Base-by-base conservation (phyloP, 1,284 basidiomycete species). In the Meripilus lineatus region DNA sequence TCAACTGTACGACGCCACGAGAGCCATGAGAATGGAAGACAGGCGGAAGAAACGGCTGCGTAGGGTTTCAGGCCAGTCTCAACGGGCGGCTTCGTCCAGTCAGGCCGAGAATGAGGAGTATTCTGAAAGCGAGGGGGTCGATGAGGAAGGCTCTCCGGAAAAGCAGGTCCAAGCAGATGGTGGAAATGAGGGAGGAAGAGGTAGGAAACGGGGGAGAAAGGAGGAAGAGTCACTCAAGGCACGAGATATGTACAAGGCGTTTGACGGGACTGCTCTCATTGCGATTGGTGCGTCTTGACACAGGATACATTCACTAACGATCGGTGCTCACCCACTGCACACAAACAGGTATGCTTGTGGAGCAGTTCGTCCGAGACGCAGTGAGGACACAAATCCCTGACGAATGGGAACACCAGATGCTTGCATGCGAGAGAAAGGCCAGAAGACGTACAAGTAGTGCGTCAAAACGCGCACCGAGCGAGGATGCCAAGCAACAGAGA, bases 251-350 rank as follows among this genome's bases (percentile, higher is more conserved):
- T 87, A 87, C 58, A 84, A 74, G 54, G 68, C 74, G 2, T 69
- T 87, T 49, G 82, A 87, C 54, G 84, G 84, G 1, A 80, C 82
- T 11, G 81, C 82, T 2, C 69, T 88, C 34, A 69, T 88, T 63
- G 81, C 75, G 4, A 69, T 88, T 53, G 84, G 84, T 84, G 35
- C 18, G 70, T 61, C 15, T 25, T 51, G 18, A 47, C 36, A 21
- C 5, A 8, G 15, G n/a, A n/a, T n/a, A n/a, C 11, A 10, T 22
- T 37, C 21, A 22, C 20, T 30, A 8, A 11, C 35, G 15, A 24
- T 25, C 15, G 23, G 3, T 30, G 4, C 10, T 15, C 33, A 10
- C 10, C 0, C n/a, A 18, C 25, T 32, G 11, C 14, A 14, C 10
- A 22, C 32, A 15, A 24, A 4, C 39, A 86, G 83, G 81, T 1